phyloP scores from a whole-genome alignment of 805 yeast genomes.

The Priceomyces castillae region DNA sequence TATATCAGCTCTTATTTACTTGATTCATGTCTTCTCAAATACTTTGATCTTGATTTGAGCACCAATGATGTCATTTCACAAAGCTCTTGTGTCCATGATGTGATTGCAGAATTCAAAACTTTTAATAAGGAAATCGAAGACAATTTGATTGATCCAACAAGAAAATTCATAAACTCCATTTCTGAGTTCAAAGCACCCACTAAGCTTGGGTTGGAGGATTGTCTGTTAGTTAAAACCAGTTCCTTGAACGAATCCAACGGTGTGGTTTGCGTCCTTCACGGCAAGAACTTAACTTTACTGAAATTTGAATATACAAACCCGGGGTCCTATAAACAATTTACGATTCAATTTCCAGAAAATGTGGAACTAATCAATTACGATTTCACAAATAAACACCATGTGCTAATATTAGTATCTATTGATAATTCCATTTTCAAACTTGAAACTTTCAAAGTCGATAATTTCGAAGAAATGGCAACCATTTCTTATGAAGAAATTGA shows the following conservation, averaged over 20 bases:
- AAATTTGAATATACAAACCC: conserved; percentile 4
- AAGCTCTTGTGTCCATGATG: conserved; percentile 6
- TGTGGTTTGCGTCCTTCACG: conserved; percentile 2
- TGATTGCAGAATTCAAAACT: conserved; percentile 2
- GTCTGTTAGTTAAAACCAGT: not conserved
- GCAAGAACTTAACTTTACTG: not conserved
- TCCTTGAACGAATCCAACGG: conserved; percentile 4
- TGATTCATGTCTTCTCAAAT: conserved; percentile 17
- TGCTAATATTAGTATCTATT: conserved; percentile 4
- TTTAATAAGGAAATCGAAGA: conserved; percentile 10
- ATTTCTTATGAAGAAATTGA: conserved; percentile 1
- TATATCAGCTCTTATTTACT: conserved; percentile 24
- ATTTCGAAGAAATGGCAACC: not conserved
- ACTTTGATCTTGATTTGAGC: conserved; percentile 17
- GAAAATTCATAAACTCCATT: conserved; percentile 22
- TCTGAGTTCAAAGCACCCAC: conserved; percentile 14
- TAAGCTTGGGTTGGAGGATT: conserved; percentile 8
- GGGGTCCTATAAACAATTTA: not conserved
- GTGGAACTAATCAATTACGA: conserved; percentile 6
- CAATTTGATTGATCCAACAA: conserved; percentile 23
- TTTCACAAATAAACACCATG: conserved; percentile 8
- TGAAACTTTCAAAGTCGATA: conserved; percentile 5
- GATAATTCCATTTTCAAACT: conserved; percentile 5
- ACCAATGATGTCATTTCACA: conserved; percentile 12
- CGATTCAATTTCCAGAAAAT: conserved; percentile 5